Percentiles rank a stretch among this genome's conserved stretches.
phyloP scores from a whole-genome alignment of 2,329 filamentous ascomycete species.

The Aspergillus brunneoviolaceus region DNA sequence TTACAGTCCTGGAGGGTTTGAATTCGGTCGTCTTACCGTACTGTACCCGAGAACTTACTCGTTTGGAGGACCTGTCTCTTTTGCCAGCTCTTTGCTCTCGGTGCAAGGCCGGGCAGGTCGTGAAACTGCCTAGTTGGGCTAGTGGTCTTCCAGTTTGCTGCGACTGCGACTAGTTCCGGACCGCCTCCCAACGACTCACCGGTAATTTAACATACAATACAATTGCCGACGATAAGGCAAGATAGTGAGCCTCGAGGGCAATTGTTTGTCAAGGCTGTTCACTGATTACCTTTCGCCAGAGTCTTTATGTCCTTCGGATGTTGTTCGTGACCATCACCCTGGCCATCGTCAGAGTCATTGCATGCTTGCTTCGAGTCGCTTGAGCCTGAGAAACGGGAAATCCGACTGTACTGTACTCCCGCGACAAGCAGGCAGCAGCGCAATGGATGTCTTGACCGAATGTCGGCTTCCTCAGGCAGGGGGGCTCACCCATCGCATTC shows the following conservation, averaged over 20 bases:
- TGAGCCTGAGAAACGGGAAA: background rate
- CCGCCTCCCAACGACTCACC: constrained; percentile 2
- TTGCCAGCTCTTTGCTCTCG: too few species aligned
- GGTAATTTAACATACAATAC: constrained; percentile 6
- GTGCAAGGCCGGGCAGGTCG: background rate
- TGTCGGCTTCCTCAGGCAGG: background rate
- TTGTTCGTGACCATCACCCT: too few species aligned
- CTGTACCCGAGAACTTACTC: background rate
- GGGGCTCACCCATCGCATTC: background rate
- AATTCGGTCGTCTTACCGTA: background rate
- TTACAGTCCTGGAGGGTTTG: too few species aligned
- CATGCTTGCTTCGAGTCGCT: too few species aligned
- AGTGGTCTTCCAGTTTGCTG: background rate
- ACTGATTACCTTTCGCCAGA: background rate
- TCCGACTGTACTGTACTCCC: background rate
- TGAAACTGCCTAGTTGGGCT: constrained; percentile 2
- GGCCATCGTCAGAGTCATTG: too few species aligned
- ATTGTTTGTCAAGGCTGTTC: background rate
- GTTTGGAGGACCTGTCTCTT: too few species aligned
- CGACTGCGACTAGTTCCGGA: background rate
- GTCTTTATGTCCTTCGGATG: too few species aligned
- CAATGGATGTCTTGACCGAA: background rate
- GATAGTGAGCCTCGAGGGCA: too few species aligned
- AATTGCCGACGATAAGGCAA: constrained; percentile 1
- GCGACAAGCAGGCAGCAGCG: background rate